Conservation (phyloP, 805 yeast genomes). For the Priceomyces fermenticarens region DNA sequence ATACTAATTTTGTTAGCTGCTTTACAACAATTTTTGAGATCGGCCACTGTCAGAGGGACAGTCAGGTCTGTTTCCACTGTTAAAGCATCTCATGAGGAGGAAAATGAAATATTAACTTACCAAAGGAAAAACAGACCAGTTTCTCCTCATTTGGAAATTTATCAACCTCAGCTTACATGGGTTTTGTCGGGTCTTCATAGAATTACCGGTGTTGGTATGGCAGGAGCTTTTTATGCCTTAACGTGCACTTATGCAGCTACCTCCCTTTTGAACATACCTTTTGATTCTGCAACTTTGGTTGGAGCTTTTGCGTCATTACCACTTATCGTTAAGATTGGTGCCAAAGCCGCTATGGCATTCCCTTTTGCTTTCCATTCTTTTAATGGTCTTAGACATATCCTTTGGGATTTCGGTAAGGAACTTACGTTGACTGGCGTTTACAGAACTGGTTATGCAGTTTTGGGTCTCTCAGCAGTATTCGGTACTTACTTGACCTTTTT, state of each 20-base stretch:
- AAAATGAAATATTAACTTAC: conserved; percentile 64
- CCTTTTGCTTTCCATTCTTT: conserved; percentile 85
- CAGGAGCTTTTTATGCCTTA: conserved; percentile 72
- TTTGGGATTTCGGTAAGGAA: conserved; percentile 88
- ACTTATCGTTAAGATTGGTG: conserved; percentile 51
- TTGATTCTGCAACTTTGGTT: conserved; percentile 53
- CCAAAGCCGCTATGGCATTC: conserved; percentile 70
- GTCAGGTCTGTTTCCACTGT: conserved; percentile 28
- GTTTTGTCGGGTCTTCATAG: conserved; percentile 80
- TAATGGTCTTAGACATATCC: conserved; percentile 89
- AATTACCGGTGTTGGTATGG: conserved; percentile 82
- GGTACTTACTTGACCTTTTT: conserved; percentile 59
- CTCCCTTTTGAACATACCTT: conserved; percentile 53
- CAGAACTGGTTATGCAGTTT: conserved; percentile 84
- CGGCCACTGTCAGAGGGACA: conserved; percentile 6
- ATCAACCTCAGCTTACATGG: conserved; percentile 89
- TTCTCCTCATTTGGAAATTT: conserved; percentile 87
- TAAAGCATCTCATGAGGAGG: conserved; percentile 57
- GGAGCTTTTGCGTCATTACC: conserved; percentile 63
- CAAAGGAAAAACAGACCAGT: conserved; percentile 88
- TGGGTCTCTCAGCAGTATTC: conserved; percentile 58
- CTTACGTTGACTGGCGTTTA: conserved; percentile 83
- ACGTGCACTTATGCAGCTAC: conserved; percentile 74
- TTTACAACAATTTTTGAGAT: conserved; percentile 10
- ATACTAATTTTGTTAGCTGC: conserved; percentile 15